Conservation (phyloP, 2,329 filamentous ascomycete genomes). For the Anthostomella pinea region DNA sequence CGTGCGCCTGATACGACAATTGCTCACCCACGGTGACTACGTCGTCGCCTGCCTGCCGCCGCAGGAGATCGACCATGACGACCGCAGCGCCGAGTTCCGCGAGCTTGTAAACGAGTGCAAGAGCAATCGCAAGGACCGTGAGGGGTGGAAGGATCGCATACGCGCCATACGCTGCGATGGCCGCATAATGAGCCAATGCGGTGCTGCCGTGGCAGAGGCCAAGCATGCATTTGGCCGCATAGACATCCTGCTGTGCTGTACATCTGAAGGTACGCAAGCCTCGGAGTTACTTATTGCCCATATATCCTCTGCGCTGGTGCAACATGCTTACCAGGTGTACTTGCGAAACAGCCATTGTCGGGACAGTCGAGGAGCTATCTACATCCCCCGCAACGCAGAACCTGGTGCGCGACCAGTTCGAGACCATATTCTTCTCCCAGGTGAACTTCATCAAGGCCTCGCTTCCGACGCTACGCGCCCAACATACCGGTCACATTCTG, state of each 20-base stretch:
- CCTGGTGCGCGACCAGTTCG: slow-evolving; percentile 86
- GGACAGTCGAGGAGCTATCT: slow-evolving; percentile 85
- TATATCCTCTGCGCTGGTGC: slow-evolving; percentile 6
- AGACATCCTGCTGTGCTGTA: slow-evolving; percentile 88
- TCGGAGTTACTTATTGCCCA: slow-evolving; percentile 2
- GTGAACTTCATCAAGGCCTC: slow-evolving; percentile 93
- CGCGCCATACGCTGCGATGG: slow-evolving; percentile 63
- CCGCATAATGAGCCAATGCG: slow-evolving; percentile 66
- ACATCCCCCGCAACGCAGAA: slow-evolving; percentile 70
- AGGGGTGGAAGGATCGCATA: slow-evolving; percentile 80
- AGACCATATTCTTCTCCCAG: slow-evolving; percentile 91
- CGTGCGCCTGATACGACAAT: slow-evolving; percentile 74
- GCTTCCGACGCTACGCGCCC: slow-evolving; percentile 73
- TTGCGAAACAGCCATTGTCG: slow-evolving; percentile 66
- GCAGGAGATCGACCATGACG: slow-evolving; percentile 72
- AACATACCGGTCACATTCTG: slow-evolving; percentile 85
- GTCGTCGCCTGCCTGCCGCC: slow-evolving; percentile 82
- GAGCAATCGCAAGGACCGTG: slow-evolving; percentile 59
- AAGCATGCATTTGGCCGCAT: slow-evolving; percentile 80
- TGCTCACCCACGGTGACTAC: slow-evolving; percentile 89
- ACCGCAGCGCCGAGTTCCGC: slow-evolving; percentile 74
- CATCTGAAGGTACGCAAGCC: slow-evolving; percentile 66
- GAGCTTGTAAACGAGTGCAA: slow-evolving; percentile 71
- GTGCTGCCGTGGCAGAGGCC: slow-evolving; percentile 83
- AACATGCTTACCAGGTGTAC: slow-evolving; percentile 16